A percentile compares a stretch with the other conserved stretches of the same genome.
These are phyloP conservation scores for Setaria italica DNA, from an alignment of 202 grass and related monocot species.

Conservation along the genomic window DNA sequence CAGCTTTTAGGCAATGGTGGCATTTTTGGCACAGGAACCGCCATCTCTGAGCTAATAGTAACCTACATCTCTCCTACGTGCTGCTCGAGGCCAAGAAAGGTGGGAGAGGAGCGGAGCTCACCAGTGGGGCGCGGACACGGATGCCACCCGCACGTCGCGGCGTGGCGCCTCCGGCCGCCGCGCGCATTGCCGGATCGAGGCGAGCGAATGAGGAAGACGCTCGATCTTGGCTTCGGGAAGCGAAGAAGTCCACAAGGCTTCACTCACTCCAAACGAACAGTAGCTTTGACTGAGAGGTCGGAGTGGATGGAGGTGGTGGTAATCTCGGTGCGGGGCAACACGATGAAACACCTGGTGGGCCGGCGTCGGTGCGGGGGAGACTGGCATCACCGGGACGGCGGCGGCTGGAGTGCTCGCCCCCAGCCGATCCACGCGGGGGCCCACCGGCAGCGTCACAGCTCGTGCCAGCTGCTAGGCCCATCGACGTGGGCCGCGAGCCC, in stretches of 20 bases:
- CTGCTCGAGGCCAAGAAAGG: background rate
- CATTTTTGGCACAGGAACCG: conserved; percentile 36
- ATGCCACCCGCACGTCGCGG: conserved; percentile 28
- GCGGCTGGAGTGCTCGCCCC: too few species aligned
- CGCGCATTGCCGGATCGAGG: conserved; percentile 42
- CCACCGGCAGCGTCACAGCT: too few species aligned
- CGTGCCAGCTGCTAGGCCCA: too few species aligned
- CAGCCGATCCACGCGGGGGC: too few species aligned
- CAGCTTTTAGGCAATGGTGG: background rate
- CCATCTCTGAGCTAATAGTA: background rate
- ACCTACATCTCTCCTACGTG: background rate
- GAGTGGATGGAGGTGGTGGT: too few species aligned
- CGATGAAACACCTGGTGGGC: too few species aligned
- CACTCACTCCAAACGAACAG: background rate
- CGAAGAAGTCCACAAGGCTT: background rate
- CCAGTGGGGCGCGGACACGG: conserved; percentile 47
- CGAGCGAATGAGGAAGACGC: background rate
- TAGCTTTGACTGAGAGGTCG: conserved; percentile 11
- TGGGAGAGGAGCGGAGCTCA: conserved; percentile 4
- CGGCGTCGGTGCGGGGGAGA: too few species aligned
- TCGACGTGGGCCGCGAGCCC: too few species aligned
- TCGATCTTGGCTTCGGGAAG: background rate
- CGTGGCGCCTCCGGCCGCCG: conserved; percentile 12
- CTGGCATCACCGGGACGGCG: too few species aligned
- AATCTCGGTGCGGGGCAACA: too few species aligned